Conservation (phyloP, 192 early-diverging fungal genomes). For the Haplosporangium gracile region DNA sequence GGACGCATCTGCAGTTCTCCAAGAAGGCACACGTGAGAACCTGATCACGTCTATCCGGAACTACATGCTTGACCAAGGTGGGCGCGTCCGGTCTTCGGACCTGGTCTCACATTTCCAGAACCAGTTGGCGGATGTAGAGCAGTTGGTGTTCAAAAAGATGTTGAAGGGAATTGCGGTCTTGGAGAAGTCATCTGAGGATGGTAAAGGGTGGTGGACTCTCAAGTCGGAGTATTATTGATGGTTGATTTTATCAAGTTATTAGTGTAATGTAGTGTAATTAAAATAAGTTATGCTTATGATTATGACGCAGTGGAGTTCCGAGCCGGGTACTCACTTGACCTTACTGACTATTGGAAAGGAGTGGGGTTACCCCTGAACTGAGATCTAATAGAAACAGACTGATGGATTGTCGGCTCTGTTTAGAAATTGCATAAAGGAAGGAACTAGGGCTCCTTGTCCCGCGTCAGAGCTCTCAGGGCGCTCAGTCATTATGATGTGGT, state of each 20-base stretch:
- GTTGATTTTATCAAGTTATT: neutral
- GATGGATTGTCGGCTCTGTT: neutral
- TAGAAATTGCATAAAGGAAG: neutral
- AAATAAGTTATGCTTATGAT: neutral
- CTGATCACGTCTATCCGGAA: slow-evolving; percentile 70
- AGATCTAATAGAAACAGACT: too few relatives aligned
- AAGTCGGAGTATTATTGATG: slow-evolving; percentile 66
- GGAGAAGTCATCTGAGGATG: slow-evolving; percentile 47
- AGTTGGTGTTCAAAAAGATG: slow-evolving; percentile 74
- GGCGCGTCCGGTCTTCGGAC: slow-evolving; percentile 60
- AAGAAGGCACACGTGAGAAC: slow-evolving; percentile 40
- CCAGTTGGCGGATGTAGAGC: slow-evolving; percentile 64
- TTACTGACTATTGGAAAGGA: too few relatives aligned
- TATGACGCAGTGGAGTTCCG: too few relatives aligned
- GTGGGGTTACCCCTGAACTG: too few relatives aligned
- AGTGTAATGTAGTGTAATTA: neutral
- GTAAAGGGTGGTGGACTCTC: slow-evolving; percentile 66
- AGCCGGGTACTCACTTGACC: too few relatives aligned
- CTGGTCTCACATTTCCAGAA: slow-evolving; percentile 67
- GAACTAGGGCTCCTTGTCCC: neutral
- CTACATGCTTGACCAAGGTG: slow-evolving; percentile 62
- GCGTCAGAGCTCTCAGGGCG: too few relatives aligned
- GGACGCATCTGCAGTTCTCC: slow-evolving; percentile 8
- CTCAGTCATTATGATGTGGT: too few relatives aligned
- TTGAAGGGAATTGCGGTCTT: slow-evolving; percentile 73